Percentiles rank a stretch among this genome's conserved stretches.
These are phyloP conservation scores for Phialocephala subalpina DNA, from an alignment of 2,329 filamentous ascomycete species.

Conservation along the genomic window DNA sequence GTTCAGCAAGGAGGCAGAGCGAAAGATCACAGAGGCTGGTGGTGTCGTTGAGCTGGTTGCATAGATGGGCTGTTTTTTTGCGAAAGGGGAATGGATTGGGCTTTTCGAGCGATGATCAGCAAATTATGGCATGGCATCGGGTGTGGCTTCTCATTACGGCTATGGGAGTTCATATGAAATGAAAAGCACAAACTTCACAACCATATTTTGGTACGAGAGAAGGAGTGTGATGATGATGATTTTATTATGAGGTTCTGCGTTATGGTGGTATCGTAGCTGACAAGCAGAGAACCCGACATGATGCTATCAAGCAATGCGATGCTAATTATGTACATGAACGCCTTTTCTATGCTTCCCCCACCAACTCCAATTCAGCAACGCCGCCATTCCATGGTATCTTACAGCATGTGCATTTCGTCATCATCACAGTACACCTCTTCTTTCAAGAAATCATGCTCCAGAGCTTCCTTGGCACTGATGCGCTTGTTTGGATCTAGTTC, in stretches of 20 bases:
- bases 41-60: slow-evolving; percentile 96
- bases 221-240: slow-evolving; percentile 7
- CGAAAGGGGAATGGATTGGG: slow-evolving; percentile 16
- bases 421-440: slow-evolving; percentile 55
- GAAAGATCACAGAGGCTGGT: slow-evolving; percentile 98
- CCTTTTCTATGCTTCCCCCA: slow-evolving; percentile 8
- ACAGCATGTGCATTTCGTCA: slow-evolving; percentile 58
- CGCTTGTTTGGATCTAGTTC: slow-evolving; percentile 78
- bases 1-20: slow-evolving; percentile 95
- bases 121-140: slow-evolving; percentile 20
- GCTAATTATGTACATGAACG: slow-evolving; percentile 18
- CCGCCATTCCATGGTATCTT: slow-evolving; percentile 15
- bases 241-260: slow-evolving; percentile 4
- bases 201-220: not conserved
- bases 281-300: slow-evolving; percentile 12
- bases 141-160: slow-evolving; percentile 24
- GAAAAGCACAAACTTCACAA: slow-evolving; percentile 29
- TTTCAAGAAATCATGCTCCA: slow-evolving; percentile 75
- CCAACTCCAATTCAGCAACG: slow-evolving; percentile 9
- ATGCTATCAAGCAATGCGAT: slow-evolving; percentile 1
- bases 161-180: slow-evolving; percentile 29
- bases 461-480: slow-evolving; percentile 77
- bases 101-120: slow-evolving; percentile 16
- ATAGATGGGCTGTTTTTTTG: slow-evolving; percentile 57
- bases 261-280: slow-evolving; percentile 15